A percentile compares a stretch with the other conserved stretches of the same genome.
phyloP scores from a whole-genome alignment of 1,284 basidiomycete species.

The Trametes pubescens region DNA sequence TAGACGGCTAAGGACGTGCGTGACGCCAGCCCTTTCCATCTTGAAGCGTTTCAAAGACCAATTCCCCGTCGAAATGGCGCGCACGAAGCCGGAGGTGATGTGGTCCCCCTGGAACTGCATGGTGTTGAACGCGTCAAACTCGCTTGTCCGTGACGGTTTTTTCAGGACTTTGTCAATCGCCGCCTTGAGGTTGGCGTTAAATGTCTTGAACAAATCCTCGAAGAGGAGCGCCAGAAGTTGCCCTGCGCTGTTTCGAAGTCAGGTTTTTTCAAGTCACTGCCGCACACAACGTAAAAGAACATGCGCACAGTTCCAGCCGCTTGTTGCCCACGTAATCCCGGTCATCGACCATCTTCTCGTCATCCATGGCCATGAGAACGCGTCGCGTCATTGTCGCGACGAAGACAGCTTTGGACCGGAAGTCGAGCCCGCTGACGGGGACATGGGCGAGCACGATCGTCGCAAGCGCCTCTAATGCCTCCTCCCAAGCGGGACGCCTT shows the following conservation, averaged over 20 bases:
- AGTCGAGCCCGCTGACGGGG: constrained; percentile 90
- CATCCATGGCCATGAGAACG: constrained; percentile 96
- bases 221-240: constrained; percentile 96
- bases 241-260: constrained; percentile 73
- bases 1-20: constrained; percentile 95
- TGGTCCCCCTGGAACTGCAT: constrained; percentile 95
- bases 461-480: constrained; percentile 95
- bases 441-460: constrained; percentile 98
- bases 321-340: constrained; percentile 99
- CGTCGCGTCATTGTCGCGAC: constrained; percentile 98
- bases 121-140: constrained; percentile 96
- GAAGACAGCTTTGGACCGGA: constrained; percentile 96
- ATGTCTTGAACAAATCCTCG: constrained; percentile 99
- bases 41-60: constrained; percentile 99
- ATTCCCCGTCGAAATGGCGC: constrained; percentile 99
- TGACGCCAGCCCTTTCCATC: constrained; percentile 99
- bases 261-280: constrained; percentile 1
- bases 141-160: constrained; percentile 93
- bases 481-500: constrained; percentile 89
- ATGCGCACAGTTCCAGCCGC: constrained; percentile 90
- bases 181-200: constrained; percentile 95
- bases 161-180: constrained; percentile 98
- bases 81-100: constrained; percentile 95
- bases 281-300: constrained; percentile 11
- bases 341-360: constrained; percentile 98